These are phyloP conservation scores for Amaranthus cruentus DNA, from an alignment of 148 eudicot species.

Conservation along the genomic window DNA sequence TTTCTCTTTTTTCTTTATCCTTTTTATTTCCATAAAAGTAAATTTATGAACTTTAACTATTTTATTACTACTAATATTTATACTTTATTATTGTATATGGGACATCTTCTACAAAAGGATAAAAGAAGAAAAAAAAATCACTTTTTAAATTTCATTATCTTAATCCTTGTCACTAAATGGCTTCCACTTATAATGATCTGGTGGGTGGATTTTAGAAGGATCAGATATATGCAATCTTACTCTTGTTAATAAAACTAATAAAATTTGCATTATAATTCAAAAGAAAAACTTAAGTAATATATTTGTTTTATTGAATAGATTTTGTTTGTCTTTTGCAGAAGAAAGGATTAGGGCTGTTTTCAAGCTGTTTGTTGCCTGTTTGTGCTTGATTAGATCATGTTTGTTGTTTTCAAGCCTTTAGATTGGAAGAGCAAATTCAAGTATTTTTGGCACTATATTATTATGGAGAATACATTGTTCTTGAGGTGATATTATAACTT, in stretches of 20 bases:
- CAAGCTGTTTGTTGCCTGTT: conserved; percentile 62
- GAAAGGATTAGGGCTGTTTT: conserved; percentile 58
- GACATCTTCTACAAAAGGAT: conserved; percentile 9
- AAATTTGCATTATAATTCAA: neutral
- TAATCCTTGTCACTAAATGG: neutral
- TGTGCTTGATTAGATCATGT: conserved; percentile 31
- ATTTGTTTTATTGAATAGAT: neutral
- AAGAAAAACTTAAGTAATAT: neutral
- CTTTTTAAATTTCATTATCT: neutral
- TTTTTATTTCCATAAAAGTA: neutral
- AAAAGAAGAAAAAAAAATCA: neutral
- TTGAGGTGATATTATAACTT: neutral
- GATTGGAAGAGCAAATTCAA: conserved; percentile 5
- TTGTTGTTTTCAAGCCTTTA: conserved; percentile 1
- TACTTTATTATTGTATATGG: neutral
- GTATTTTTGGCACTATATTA: neutral
- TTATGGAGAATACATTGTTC: neutral
- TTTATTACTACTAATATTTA: neutral
- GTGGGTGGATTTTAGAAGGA: no score
- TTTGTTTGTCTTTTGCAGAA: conserved; percentile 41
- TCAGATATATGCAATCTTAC: no score
- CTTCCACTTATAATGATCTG: no score
- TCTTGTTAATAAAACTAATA: no score
- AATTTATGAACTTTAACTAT: neutral
- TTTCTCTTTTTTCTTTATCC: neutral